Conservation (phyloP, 2,329 filamentous ascomycete genomes). For the Curvularia lunata region DNA sequence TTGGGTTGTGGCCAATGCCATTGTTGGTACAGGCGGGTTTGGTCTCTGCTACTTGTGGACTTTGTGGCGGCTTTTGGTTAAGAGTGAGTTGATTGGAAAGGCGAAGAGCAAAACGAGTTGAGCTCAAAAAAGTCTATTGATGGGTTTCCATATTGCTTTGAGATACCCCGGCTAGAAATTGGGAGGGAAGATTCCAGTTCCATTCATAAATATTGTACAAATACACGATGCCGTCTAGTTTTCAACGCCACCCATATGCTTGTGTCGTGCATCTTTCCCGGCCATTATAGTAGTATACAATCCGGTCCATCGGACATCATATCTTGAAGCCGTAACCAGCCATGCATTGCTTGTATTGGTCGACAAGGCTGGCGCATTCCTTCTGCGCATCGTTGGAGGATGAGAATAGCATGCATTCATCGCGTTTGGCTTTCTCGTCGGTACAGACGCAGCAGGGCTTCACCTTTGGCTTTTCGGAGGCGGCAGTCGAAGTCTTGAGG, state of each 20-base stretch:
- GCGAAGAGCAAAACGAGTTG: conserved; percentile 52
- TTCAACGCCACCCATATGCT: conserved; percentile 42
- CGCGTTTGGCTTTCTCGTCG: conserved; percentile 86
- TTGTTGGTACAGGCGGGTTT: conserved; percentile 85
- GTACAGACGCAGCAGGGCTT: conserved; percentile 98
- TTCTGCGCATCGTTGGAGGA: conserved; percentile 79
- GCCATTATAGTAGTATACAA: conserved; percentile 14
- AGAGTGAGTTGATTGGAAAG: conserved; percentile 59
- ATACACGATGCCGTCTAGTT: conserved; percentile 30
- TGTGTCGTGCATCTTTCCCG: conserved; percentile 37
- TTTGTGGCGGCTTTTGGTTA: conserved; percentile 68
- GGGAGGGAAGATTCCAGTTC: conserved; percentile 40
- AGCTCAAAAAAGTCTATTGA: conserved; percentile 6
- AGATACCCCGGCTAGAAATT: conserved; percentile 27
- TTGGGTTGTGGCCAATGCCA: conserved; percentile 91
- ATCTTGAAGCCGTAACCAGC: conserved; percentile 85
- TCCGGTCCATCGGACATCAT: conserved; percentile 14
- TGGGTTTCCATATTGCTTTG: conserved; percentile 19
- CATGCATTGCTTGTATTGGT: conserved; percentile 92
- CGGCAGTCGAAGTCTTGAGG: conserved; percentile 48
- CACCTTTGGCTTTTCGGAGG: conserved; percentile 53
- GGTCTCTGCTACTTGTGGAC: conserved; percentile 91
- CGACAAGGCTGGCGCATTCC: conserved; percentile 82
- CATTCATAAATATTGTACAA: conserved; percentile 32
- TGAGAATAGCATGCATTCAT: conserved; percentile 99